Evolutionary conservation across 345 rosid genomes (phyloP).

Genomic region (Eucalyptus sideroxylon): DNA sequence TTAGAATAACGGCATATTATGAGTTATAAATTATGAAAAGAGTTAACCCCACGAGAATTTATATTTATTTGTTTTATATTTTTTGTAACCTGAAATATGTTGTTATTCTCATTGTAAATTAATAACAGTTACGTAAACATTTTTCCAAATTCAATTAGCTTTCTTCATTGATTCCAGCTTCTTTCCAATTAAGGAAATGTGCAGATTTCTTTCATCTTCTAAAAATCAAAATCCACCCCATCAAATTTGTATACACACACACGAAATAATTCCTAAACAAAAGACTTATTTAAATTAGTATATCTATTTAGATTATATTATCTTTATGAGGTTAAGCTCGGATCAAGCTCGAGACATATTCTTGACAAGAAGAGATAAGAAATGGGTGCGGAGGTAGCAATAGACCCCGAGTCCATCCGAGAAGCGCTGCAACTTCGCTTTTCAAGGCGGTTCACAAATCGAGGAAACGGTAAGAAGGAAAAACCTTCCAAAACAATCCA

Average conservation of each 20-base stretch:
- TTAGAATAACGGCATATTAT: too few relatives aligned
- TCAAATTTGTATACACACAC: background rate
- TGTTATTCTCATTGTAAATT: too few relatives aligned
- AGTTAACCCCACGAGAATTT: accelerated
- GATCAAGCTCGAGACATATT: background rate
- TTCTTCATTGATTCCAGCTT: too few relatives aligned
- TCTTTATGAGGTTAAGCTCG: background rate
- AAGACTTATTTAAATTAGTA: background rate
- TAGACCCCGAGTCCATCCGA: background rate
- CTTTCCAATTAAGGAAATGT: too few relatives aligned
- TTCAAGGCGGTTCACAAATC: background rate
- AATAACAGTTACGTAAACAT: accelerated
- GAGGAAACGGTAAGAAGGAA: background rate
- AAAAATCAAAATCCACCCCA: too few relatives aligned
- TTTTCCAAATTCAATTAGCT: too few relatives aligned
- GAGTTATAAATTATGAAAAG: too few relatives aligned
- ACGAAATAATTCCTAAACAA: background rate
- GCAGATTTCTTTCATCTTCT: too few relatives aligned
- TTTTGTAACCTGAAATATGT: too few relatives aligned
- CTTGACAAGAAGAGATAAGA: background rate
- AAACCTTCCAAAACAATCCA: background rate
- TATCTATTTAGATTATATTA: background rate
- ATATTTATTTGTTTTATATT: too few relatives aligned
- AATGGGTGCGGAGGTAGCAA: background rate
- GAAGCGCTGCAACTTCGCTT: background rate